Percentiles rank a stretch among this genome's conserved stretches.
Evolutionary conservation across 768 basidiomycete species (phyloP).

Genomic region (Crepidotus variabilis): DNA sequence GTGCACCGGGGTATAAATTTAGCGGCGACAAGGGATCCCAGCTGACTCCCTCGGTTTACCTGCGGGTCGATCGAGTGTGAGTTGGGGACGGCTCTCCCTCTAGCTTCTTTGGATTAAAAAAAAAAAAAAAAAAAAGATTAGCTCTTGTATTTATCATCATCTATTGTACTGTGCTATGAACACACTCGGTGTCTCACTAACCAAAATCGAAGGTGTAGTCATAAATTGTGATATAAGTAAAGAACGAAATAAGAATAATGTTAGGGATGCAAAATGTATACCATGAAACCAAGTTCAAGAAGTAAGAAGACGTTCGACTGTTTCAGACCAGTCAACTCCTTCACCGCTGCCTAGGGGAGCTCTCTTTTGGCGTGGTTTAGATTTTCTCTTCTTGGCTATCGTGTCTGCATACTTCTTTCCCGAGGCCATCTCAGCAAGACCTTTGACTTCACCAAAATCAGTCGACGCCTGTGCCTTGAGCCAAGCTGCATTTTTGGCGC

Average conservation of each 20-base stretch:
- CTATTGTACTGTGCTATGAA: background rate
- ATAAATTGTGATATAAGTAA: no score
- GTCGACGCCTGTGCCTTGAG: conserved; percentile 74
- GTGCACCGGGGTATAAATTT: no score
- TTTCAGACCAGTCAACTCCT: conserved; percentile 39
- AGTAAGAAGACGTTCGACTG: conserved; percentile 27
- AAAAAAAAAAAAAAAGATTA: no score
- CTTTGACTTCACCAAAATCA: conserved; percentile 68
- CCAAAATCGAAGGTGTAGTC: no score
- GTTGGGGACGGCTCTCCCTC: no score
- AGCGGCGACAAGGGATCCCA: no score
- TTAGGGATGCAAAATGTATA: no score
- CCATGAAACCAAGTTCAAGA: background rate
- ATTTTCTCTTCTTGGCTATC: conserved; percentile 18
- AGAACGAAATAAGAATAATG: no score
- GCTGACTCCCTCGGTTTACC: no score
- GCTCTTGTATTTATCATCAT: no score
- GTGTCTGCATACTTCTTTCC: conserved; percentile 39
- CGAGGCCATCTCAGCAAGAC: conserved; percentile 52
- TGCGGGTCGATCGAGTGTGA: no score
- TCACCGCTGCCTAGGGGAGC: conserved; percentile 36
- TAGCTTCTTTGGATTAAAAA: no score
- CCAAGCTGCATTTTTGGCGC: conserved; percentile 61
- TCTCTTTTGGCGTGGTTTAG: conserved; percentile 17
- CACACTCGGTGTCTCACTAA: background rate